Evolutionary conservation across 2,329 filamentous ascomycete genomes (phyloP).

Genomic region (Cyphellophora europaea): DNA sequence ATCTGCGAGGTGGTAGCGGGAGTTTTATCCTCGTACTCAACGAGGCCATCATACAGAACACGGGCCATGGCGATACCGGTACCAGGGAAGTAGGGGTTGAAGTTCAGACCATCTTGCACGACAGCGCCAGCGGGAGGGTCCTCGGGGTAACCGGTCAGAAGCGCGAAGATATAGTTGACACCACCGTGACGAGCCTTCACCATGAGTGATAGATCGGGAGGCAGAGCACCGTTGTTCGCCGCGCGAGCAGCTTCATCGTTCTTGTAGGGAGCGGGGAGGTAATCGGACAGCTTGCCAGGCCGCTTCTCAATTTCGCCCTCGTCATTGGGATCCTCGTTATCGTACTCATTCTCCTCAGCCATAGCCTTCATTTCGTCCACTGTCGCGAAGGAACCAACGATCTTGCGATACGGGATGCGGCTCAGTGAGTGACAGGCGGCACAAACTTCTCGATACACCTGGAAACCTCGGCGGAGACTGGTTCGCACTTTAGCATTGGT

Average conservation of each 20-base stretch:
- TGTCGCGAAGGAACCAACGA: slow-evolving; percentile 87
- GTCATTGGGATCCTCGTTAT: slow-evolving; percentile 88
- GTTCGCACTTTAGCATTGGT: too few relatives aligned
- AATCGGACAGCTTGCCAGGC: slow-evolving; percentile 96
- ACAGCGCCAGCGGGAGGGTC: slow-evolving; percentile 83
- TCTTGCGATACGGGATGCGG: slow-evolving; percentile 84
- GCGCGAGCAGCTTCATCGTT: slow-evolving; percentile 98
- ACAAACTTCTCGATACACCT: slow-evolving; percentile 98
- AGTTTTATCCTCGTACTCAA: slow-evolving; percentile 96
- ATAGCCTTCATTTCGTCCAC: slow-evolving; percentile 96
- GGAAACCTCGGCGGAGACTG: slow-evolving; percentile 96
- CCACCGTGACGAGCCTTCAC: slow-evolving; percentile 96
- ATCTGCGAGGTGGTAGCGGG: slow-evolving; percentile 94
- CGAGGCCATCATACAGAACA: slow-evolving; percentile 93
- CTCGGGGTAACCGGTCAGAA: slow-evolving; percentile 95
- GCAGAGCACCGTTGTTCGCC: slow-evolving; percentile 95
- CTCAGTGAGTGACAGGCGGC: slow-evolving; percentile 92
- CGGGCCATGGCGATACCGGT: slow-evolving; percentile 95
- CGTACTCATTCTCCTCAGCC: slow-evolving; percentile 98
- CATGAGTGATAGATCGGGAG: slow-evolving; percentile 94
- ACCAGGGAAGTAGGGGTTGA: slow-evolving; percentile 99
- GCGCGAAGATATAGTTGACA: slow-evolving; percentile 95
- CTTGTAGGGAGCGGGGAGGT: slow-evolving; percentile 90
- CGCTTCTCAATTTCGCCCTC: slow-evolving; percentile 98
- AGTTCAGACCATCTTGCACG: slow-evolving; percentile 87